A percentile compares a stretch with the other conserved stretches of the same genome.
Conservation (phyloP, 2,329 filamentous ascomycete species). For the Ophiostoma montium region DNA sequence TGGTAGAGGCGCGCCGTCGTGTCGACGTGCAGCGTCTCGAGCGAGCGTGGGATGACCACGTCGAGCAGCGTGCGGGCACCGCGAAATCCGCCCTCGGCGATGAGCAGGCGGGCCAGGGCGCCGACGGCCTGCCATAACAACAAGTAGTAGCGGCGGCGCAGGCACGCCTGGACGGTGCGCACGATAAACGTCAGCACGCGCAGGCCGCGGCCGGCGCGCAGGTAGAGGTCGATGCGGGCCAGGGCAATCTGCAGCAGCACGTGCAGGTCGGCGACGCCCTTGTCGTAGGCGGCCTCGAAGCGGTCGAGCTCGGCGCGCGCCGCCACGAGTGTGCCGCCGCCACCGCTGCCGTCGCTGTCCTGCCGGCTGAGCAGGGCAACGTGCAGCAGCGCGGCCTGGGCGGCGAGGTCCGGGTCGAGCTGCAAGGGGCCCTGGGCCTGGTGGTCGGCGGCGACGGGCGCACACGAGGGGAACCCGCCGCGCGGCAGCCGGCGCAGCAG, state of each 20-base stretch:
- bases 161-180: slow-evolving; percentile 59
- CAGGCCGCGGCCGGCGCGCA: slow-evolving; percentile 52
- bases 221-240: slow-evolving; percentile 57
- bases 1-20: slow-evolving; percentile 55
- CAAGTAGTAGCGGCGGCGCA: slow-evolving; percentile 52
- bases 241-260: slow-evolving; percentile 49
- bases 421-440: slow-evolving; percentile 21
- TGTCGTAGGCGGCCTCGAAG: slow-evolving; percentile 12
- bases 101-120: slow-evolving; percentile 52
- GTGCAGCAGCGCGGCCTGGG: slow-evolving; percentile 36
- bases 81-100: slow-evolving; percentile 55
- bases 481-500: slow-evolving; percentile 8
- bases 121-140: slow-evolving; percentile 61
- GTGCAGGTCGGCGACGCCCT: slow-evolving; percentile 34
- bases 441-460: not conserved
- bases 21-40: slow-evolving; percentile 53
- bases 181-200: slow-evolving; percentile 65
- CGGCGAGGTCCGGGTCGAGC: slow-evolving; percentile 37
- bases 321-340: slow-evolving; percentile 1
- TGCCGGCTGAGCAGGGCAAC: slow-evolving; percentile 35
- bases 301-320: slow-evolving; percentile 28
- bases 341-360: not conserved
- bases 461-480: slow-evolving; percentile 8
- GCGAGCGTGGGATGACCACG: slow-evolving; percentile 58
- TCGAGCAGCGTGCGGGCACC: slow-evolving; percentile 51